Base-by-base conservation (phyloP, 495 filamentous ascomycete species). In the Podospora comata region DNA sequence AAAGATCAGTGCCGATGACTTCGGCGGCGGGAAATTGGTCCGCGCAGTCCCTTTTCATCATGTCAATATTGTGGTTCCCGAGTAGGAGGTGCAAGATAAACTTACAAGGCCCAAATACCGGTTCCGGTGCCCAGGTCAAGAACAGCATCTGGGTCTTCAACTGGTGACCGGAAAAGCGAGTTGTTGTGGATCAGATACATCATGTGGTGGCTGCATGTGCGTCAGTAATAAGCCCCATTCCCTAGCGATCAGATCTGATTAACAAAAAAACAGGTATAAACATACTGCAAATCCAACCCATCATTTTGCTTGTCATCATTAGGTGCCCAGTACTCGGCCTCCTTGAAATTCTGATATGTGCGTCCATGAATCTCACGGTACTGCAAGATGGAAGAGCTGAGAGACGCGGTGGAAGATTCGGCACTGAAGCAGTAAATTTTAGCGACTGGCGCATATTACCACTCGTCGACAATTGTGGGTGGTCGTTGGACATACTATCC, bases 51-150 rank as follows among this genome's bases (percentile, higher is more conserved):
- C 55, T 58, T 48, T 6, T 48, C 11, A 5, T 39, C 34, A 39
- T 57, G 54, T n/a, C 54, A 57, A 18, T 57, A 57, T 57, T 18
- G 6, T 13, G 6, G 54, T 57, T 16, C 16, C 18, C 16, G 20
- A 5, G 6, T 23, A n/a, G 54, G 9, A 23, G 15, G 0, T 4
- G 54, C 3, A 57, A 2, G 6, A 18, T n/a, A 58, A 26, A 58
- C 55, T 7, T 58, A 58, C 55, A 67, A 23, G 11, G 65, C 55
- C 48, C 64, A 65, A 23, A 57, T 77, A 55, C 79, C 77, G 74
- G 58, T 64, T n/a, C 89, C 89, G 3, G 89, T 91, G n/a, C 90
- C 90, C 39, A 90, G 74, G 67, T 91, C 90, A 5, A 92, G 78
- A 4, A 86, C 82, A 19, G 55, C n/a, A 7, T 58, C n/a, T 20